These are phyloP conservation scores for Penicillium sp. DNA, from an alignment of 2,329 filamentous ascomycete genomes.

Conservation along the genomic window DNA sequence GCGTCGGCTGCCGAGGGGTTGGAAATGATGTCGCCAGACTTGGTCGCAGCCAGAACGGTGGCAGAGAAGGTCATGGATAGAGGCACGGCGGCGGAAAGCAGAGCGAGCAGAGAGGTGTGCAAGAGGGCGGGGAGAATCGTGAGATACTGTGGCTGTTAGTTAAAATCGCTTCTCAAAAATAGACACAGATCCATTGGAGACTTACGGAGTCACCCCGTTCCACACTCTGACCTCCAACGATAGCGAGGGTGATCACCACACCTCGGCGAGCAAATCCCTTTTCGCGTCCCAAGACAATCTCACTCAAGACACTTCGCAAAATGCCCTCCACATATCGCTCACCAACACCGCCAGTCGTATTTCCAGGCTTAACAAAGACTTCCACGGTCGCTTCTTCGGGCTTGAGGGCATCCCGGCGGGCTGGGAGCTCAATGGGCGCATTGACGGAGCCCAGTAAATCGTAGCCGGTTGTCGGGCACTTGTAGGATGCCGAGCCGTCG, in stretches of 20 bases:
- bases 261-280: constrained; percentile 39
- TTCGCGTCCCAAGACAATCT: constrained; percentile 42
- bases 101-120: constrained; percentile 69
- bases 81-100: constrained; percentile 78
- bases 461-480: constrained; percentile 55
- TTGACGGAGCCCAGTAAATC: constrained; percentile 81
- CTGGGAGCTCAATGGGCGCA: constrained; percentile 78
- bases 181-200: not conserved
- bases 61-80: constrained; percentile 67
- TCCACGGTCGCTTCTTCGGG: constrained; percentile 88
- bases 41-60: constrained; percentile 56
- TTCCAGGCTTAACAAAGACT: constrained; percentile 79
- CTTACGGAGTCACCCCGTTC: constrained; percentile 38
- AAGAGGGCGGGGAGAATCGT: constrained; percentile 74
- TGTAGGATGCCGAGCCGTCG: constrained; percentile 41
- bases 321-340: constrained; percentile 73
- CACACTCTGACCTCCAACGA: constrained; percentile 34
- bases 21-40: constrained; percentile 43
- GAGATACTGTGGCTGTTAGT: constrained; percentile 55
- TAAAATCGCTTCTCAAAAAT: constrained; percentile 7
- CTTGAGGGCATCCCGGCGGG: constrained; percentile 73
- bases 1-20: constrained; percentile 62
- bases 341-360: constrained; percentile 76
- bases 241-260: constrained; percentile 42
- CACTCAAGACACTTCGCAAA: constrained; percentile 34